These are phyloP conservation scores for Cryptosporidium tyzzeri DNA, from an alignment of 169 alveolate genomes.

Conservation along the genomic window DNA sequence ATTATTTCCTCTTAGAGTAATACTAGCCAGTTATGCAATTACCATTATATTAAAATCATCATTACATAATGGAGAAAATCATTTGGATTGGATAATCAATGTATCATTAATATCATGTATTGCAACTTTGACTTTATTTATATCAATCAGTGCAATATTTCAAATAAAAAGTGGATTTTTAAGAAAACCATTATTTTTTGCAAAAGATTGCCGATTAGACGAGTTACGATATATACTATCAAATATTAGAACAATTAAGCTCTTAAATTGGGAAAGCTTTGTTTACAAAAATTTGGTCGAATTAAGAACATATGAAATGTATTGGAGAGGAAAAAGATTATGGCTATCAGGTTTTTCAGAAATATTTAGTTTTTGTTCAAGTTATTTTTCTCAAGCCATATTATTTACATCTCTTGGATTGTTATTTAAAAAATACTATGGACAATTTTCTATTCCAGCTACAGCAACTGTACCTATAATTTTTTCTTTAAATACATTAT, in stretches of 20 bases:
- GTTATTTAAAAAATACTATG: slow-evolving; percentile 25
- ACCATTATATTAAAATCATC: slow-evolving; percentile 23
- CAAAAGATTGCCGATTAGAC: slow-evolving; percentile 45
- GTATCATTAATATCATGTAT: slow-evolving; percentile 42
- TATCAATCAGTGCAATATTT: slow-evolving; percentile 17
- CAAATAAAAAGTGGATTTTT: slow-evolving; percentile 61
- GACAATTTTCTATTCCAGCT: slow-evolving; percentile 59
- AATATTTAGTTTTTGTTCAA: slow-evolving; percentile 41
- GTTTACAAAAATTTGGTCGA: slow-evolving; percentile 54
- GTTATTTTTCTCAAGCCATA: slow-evolving; percentile 38
- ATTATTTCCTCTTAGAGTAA: slow-evolving; percentile 50
- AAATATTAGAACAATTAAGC: slow-evolving; percentile 63
- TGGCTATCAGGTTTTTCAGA: slow-evolving; percentile 23
- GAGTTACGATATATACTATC: slow-evolving; percentile 50
- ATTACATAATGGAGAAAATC: not conserved
- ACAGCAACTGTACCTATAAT: slow-evolving; percentile 66
- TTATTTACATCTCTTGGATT: slow-evolving; percentile 48
- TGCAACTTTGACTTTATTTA: slow-evolving; percentile 15
- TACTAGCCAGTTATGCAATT: slow-evolving; percentile 43
- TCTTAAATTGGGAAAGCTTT: slow-evolving; percentile 68
- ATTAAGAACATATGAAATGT: slow-evolving; percentile 46
- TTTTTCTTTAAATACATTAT: slow-evolving; percentile 39
- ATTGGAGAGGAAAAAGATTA: slow-evolving; percentile 42
- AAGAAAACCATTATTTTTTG: slow-evolving; percentile 62
- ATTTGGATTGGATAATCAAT: slow-evolving; percentile 34